Evolutionary conservation across 176 grass and related monocot genomes (phyloP).

Genomic region (Ensete glaucum): DNA sequence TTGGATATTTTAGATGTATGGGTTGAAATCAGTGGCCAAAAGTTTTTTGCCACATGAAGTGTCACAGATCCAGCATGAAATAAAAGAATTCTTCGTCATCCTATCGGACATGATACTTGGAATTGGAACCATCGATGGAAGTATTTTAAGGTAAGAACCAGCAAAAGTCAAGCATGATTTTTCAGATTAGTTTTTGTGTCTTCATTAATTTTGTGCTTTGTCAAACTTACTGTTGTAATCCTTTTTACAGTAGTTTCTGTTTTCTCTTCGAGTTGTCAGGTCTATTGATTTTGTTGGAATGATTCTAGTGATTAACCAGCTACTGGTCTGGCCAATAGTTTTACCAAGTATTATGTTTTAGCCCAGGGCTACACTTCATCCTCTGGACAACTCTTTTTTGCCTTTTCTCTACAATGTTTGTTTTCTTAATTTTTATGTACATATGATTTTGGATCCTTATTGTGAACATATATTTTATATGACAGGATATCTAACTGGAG

Average conservation of each 20-base stretch:
- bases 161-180: slow-evolving; percentile 6
- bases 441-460: too few relatives aligned
- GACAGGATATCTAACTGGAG: too few relatives aligned
- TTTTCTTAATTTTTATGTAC: too few relatives aligned
- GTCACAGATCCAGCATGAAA: slow-evolving; percentile 22
- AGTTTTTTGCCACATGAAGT: slow-evolving; percentile 53
- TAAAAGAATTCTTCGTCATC: slow-evolving; percentile 51
- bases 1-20: slow-evolving; percentile 60
- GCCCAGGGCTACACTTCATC: too few relatives aligned
- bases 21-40: slow-evolving; percentile 73
- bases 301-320: background rate
- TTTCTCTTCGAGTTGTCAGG: background rate
- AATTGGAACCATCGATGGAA: slow-evolving; percentile 45
- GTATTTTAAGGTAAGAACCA: slow-evolving; percentile 41
- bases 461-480: too few relatives aligned
- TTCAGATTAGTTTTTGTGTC: slow-evolving; percentile 4
- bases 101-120: slow-evolving; percentile 56
- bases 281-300: background rate
- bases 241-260: slow-evolving; percentile 6
- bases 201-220: slow-evolving; percentile 9
- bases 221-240: slow-evolving; percentile 13
- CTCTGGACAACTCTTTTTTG: too few relatives aligned
- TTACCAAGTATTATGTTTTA: too few relatives aligned
- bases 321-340: background rate
- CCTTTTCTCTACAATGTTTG: too few relatives aligned